phyloP scores from a whole-genome alignment of 192 early-diverging fungal genomes.

The Pilaira anomala region DNA sequence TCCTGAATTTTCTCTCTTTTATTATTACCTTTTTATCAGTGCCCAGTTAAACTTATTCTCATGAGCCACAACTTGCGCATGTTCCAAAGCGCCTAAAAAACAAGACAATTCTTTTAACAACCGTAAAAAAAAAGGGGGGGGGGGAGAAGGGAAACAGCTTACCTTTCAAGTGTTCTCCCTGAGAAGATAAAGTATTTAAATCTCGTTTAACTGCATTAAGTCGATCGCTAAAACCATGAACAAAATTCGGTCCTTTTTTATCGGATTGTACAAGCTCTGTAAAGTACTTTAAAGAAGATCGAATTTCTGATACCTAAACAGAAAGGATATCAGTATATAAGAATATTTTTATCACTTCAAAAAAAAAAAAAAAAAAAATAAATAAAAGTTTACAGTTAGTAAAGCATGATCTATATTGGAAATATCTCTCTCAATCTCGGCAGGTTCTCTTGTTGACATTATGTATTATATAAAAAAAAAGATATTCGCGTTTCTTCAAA shows the following conservation, averaged over 20 bases:
- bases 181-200: slow-evolving; percentile 8
- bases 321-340: not conserved
- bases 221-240: slow-evolving; percentile 15
- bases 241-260: slow-evolving; percentile 19
- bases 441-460: too few species aligned
- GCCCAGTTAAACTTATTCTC: slow-evolving; percentile 7
- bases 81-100: slow-evolving; percentile 14
- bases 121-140: too few species aligned
- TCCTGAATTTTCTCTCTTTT: not conserved
- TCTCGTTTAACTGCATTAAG: slow-evolving; percentile 20
- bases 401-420: slow-evolving; percentile 6
- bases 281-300: slow-evolving; percentile 21
- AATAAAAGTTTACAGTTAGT: not conserved
- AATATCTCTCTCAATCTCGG: slow-evolving; percentile 10
- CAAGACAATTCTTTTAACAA: not conserved
- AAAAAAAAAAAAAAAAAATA: not conserved
- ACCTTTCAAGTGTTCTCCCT: slow-evolving; percentile 19
- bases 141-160: not conserved
- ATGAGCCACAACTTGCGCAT: slow-evolving; percentile 11
- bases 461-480: too few species aligned
- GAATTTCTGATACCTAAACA: slow-evolving; percentile 20
- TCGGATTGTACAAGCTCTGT: slow-evolving; percentile 16
- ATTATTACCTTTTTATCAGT: slow-evolving; percentile 18
- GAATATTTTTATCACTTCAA: not conserved
- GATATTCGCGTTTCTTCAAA: too few species aligned